Conservation (phyloP, 352 stramenopile genomes). For the Phytophthora citrophthora region DNA sequence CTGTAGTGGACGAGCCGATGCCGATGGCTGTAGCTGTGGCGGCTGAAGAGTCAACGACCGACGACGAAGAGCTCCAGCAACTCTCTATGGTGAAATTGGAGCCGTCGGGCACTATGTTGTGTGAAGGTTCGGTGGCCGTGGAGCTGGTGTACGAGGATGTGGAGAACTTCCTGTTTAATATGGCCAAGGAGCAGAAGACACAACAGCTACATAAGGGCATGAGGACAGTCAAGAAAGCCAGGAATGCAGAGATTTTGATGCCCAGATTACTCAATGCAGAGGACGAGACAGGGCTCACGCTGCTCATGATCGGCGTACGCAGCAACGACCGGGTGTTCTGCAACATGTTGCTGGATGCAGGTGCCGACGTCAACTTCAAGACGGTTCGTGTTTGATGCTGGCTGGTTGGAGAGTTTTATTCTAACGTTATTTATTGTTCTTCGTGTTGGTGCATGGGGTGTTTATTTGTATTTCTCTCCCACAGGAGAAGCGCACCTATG, state of each 20-base stretch:
- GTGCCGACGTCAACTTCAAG: conserved; percentile 83
- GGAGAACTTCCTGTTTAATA: conserved; percentile 60
- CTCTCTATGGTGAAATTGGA: conserved; percentile 68
- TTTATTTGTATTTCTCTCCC: conserved; percentile 25
- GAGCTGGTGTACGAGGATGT: conserved; percentile 75
- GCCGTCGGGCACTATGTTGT: conserved; percentile 13
- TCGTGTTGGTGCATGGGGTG: conserved; percentile 1
- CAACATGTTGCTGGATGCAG: conserved; percentile 65
- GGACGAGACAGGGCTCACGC: conserved; percentile 82
- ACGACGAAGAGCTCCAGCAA: conserved; percentile 81
- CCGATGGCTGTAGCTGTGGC: conserved; percentile 40
- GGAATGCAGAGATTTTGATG: conserved; percentile 58
- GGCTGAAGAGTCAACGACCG: conserved; percentile 75
- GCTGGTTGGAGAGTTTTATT: not conserved
- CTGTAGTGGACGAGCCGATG: conserved; percentile 35
- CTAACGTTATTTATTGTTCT: conserved; percentile 14
- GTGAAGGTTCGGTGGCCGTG: conserved; percentile 34
- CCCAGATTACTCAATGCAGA: conserved; percentile 57
- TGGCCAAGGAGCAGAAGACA: conserved; percentile 58
- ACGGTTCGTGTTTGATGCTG: conserved; percentile 45
- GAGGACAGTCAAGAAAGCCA: conserved; percentile 57
- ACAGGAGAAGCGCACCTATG: conserved; percentile 82
- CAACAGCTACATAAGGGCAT: conserved; percentile 66
- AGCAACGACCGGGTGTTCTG: conserved; percentile 65
- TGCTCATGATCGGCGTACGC: conserved; percentile 85